Base-by-base conservation (phyloP, 148 eudicot species). In the Beta vulgaris region DNA sequence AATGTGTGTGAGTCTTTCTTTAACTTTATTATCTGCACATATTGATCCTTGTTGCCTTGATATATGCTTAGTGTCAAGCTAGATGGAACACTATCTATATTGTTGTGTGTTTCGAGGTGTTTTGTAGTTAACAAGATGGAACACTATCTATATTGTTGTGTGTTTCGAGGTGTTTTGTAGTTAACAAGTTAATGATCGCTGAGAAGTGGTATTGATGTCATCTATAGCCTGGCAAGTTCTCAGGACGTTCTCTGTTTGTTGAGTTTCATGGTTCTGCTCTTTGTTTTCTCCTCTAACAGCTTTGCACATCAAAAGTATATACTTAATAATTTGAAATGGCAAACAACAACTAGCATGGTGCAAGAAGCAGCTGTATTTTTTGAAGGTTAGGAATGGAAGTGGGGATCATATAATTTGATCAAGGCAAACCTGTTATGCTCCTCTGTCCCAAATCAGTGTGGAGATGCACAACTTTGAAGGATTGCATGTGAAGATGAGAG, bases 1-100 rank as follows among this genome's bases (percentile, higher is more conserved):
- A 85, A 84, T 91, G 97, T 79, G 88, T 86, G 99, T 96, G 83
- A 81, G 99, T 88, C 59, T 77, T 79, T 54, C 62, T 78, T 69
- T 61, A 26, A 42, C 66, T 49, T 34, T 0, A 73, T 73, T 18
- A 46, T 35, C 28, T 57, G 4, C 35, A 21, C 19, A 1, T 70
- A n/a, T 11, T 13, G 49, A 61, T 46, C 31, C 13, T 16, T 11
- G 61, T 69, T 39, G 10, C 11, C 18, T 69, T n/a, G 10, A 64
- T 54, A 10, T 48, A 49, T 67, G 61, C 48, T 25, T 79, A 51
- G 14, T 26, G 25, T 37, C 57, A n/a, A 31, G 73, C 21, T 51
- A 12, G 53, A 62, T 16, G 35, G 12, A 48, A 6, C 31, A 42
- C 26, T 29, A 28, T n/a, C 51, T 48, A 29, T 58, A 13, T 21